Percentiles rank a stretch among this genome's conserved stretches.
Conservation (phyloP, 2,329 filamentous ascomycete genomes). For the Fusarium mundagurra region DNA sequence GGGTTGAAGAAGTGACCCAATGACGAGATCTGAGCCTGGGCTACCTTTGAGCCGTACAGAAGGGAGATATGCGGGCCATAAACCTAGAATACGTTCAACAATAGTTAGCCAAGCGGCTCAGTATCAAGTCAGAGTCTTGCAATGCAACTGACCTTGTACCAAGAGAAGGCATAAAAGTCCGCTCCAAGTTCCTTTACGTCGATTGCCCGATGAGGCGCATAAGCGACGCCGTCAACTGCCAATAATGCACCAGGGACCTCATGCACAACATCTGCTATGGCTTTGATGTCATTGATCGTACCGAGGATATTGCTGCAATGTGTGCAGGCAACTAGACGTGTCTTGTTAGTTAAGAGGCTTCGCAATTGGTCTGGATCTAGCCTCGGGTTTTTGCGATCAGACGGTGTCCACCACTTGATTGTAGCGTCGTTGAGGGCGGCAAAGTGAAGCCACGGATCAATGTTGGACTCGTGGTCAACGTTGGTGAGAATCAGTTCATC, state of each 20-base stretch:
- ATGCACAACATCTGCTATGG: background rate
- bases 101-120: background rate
- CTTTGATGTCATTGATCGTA: background rate
- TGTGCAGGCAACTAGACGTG: background rate
- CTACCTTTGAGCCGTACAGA: background rate
- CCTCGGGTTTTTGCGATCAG: background rate
- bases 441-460: background rate
- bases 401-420: background rate
- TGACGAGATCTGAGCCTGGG: background rate
- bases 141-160: background rate
- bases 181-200: background rate
- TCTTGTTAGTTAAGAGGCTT: background rate
- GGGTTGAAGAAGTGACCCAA: background rate
- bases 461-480: background rate
- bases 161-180: background rate
- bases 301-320: background rate
- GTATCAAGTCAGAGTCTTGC: background rate
- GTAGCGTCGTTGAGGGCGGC: background rate
- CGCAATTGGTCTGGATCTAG: background rate
- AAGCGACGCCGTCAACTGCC: background rate
- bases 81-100: background rate
- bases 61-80: background rate
- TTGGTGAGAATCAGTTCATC: background rate
- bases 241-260: background rate
- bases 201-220: background rate